A percentile compares a stretch with the other conserved stretches of the same genome.
Evolutionary conservation across 2,329 filamentous ascomycete genomes (phyloP).

Genomic region (Xylaria sp.): DNA sequence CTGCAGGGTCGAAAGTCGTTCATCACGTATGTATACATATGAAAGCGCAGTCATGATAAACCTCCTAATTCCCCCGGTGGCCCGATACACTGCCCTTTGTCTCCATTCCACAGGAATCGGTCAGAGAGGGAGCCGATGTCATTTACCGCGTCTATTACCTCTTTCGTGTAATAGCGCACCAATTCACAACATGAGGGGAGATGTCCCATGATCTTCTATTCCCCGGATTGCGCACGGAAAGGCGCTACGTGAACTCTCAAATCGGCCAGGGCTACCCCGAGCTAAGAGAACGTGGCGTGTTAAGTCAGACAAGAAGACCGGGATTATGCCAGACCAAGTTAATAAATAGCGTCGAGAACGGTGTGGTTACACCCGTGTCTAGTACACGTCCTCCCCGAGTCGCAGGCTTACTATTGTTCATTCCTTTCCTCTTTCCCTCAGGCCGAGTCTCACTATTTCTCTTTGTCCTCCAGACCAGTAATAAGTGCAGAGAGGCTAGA

Average conservation of each 20-base stretch:
- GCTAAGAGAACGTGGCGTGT: constrained; percentile 7
- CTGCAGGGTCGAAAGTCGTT: background rate
- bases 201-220: background rate
- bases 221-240: background rate
- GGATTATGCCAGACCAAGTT: background rate
- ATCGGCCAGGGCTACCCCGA: constrained; percentile 1
- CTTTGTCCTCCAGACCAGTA: background rate
- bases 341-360: background rate
- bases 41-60: background rate
- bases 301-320: background rate
- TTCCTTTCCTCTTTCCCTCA: background rate
- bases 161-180: background rate
- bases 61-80: background rate
- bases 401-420: background rate
- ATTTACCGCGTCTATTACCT: background rate
- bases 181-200: background rate
- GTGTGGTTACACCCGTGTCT: background rate
- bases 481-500: background rate
- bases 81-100: background rate
- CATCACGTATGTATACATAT: background rate
- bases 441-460: background rate
- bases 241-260: background rate
- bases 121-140: background rate
- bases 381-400: background rate
- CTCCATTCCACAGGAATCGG: background rate